Conservation (phyloP, 495 filamentous ascomycete genomes). For the Penicillium verhagenii region DNA sequence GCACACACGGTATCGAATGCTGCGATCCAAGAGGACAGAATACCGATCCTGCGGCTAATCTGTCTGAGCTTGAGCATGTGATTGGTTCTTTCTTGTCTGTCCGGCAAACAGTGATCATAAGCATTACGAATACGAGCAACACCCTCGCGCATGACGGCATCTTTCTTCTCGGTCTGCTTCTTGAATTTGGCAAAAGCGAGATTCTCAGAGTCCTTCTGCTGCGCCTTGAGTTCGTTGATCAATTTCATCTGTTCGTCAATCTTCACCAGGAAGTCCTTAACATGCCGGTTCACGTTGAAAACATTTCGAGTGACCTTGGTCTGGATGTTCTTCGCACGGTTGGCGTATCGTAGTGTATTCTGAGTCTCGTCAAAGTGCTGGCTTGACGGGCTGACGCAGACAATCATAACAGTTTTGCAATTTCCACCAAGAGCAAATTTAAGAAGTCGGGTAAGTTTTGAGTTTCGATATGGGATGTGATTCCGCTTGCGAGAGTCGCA, state of each 20-base stretch:
- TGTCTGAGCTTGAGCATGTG: slow-evolving; percentile 81
- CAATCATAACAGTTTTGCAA: slow-evolving; percentile 99
- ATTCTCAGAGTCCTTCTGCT: slow-evolving; percentile 88
- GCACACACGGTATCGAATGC: slow-evolving; percentile 86
- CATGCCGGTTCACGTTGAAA: slow-evolving; percentile 98
- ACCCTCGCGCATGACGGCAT: slow-evolving; percentile 74
- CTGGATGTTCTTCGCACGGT: slow-evolving; percentile 98
- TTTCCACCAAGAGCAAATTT: slow-evolving; percentile 98
- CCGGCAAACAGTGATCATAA: slow-evolving; percentile 77
- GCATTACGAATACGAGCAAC: slow-evolving; percentile 75
- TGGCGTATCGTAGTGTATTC: slow-evolving; percentile 96
- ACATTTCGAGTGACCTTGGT: slow-evolving; percentile 98
- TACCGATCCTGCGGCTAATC: slow-evolving; percentile 77
- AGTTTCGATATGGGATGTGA: slow-evolving; percentile 96
- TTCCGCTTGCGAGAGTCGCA: slow-evolving; percentile 92
- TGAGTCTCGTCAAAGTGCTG: slow-evolving; percentile 98
- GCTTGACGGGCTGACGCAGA: slow-evolving; percentile 95
- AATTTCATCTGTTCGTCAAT: slow-evolving; percentile 93
- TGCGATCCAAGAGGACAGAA: slow-evolving; percentile 87
- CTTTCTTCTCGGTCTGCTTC: slow-evolving; percentile 82
- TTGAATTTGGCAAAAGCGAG: slow-evolving; percentile 84
- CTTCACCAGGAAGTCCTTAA: slow-evolving; percentile 97
- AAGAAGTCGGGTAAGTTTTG: slow-evolving; percentile 90
- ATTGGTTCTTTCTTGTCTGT: slow-evolving; percentile 74
- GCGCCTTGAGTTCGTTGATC: slow-evolving; percentile 90